Base-by-base conservation (phyloP, 345 rosid species). In the Hirschfeldia incana region DNA sequence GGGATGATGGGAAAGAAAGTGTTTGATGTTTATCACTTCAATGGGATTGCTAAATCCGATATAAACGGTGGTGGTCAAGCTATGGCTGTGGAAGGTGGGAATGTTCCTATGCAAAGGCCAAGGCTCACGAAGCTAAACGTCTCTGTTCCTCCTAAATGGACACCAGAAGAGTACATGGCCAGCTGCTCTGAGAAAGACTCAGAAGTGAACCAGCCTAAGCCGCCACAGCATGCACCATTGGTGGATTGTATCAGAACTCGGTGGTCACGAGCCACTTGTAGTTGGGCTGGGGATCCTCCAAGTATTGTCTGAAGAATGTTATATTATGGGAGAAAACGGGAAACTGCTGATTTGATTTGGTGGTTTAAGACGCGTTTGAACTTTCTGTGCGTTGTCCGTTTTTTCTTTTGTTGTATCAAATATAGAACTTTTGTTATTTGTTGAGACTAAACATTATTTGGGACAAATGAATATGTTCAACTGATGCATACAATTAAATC, bases 131-230 rank as follows among this genome's bases (percentile, higher is more conserved):
- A 89, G 75, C 79, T 96, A 71, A 90, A 79, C 82, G 99, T 96
- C 67, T 88, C 97, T 36, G 99, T 92, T 71, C 99, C 99, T 28
- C 99, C 99, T n/a, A 88, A 94, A 78, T 96, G 99, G 99, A 96
- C 95, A 27, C 97, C 94, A 0, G 97, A 93, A 84, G 99, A 96
- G 81, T 96, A 87, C 88, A 84, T 93, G 97, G 78, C 97, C 3
- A 85, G 91, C 57, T 79, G 79, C 63, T 72, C 91, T 37, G 82
- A 84, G 33, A 88, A 85, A 75, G 95, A 88, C 42, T 42, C 82
- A 1, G 90, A 90, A 82, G 89, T 85, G 64, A 80, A 87, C 58
- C 92, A 91, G 82, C 89, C 90, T 12, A 92, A 89, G 75, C 86
- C 93, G 30, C 65, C 86, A 30, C 99, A 93, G 82, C 99, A 93